These are phyloP conservation scores for Staphylotrichum tortipilum DNA, from an alignment of 495 filamentous ascomycete genomes.

Conservation along the genomic window DNA sequence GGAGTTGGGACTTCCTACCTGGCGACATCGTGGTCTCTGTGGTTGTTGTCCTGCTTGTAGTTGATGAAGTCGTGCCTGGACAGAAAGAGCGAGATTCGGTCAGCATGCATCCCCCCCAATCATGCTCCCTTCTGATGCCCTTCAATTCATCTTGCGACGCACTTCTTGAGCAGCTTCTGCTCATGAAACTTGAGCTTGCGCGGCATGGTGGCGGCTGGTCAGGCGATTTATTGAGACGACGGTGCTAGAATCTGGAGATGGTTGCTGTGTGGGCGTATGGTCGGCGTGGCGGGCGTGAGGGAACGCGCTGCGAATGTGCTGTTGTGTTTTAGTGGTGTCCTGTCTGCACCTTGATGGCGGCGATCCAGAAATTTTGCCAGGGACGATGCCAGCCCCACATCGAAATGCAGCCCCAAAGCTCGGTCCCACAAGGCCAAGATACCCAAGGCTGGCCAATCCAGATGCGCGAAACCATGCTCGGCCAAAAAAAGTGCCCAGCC, in stretches of 20 bases:
- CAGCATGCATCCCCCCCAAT: neutral
- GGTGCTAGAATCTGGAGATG: too few relatives aligned
- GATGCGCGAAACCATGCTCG: neutral
- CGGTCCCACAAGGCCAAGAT: neutral
- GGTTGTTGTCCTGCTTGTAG: constrained; percentile 79
- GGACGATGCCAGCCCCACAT: constrained; percentile 13
- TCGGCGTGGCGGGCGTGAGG: neutral
- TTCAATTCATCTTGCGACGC: neutral
- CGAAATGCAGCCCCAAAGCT: constrained; percentile 1
- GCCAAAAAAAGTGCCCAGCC: too few relatives aligned
- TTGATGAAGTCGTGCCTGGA: constrained; percentile 92
- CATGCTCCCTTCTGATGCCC: too few relatives aligned
- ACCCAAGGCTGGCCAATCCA: constrained; percentile 1
- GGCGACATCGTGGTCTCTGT: constrained; percentile 66
- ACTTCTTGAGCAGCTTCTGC: constrained; percentile 26
- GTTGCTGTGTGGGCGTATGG: neutral
- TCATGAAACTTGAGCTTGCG: constrained; percentile 70
- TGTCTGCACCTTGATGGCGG: constrained; percentile 1
- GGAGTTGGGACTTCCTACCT: constrained; percentile 16
- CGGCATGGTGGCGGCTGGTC: constrained; percentile 53
- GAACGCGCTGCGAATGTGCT: too few relatives aligned
- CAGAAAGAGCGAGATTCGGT: neutral
- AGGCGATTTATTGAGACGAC: too few relatives aligned
- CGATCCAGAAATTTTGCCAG: constrained; percentile 11
- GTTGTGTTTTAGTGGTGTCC: too few relatives aligned